A percentile compares a stretch with the other conserved stretches of the same genome.
Conservation (phyloP, 352 stramenopile species). For the Pythium guiyangense region DNA sequence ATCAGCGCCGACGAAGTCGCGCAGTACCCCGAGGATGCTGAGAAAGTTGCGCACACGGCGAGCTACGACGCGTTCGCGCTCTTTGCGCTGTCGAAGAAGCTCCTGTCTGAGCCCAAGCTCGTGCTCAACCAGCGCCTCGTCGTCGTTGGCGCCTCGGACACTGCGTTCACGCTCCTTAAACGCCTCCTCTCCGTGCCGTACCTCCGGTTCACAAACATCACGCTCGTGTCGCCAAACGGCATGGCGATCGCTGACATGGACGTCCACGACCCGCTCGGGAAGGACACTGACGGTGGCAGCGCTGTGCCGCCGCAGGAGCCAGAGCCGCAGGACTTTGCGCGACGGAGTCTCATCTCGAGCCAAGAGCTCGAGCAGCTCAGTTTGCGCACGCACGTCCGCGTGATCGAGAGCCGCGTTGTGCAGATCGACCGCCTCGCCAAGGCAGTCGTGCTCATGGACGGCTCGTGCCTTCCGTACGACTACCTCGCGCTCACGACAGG, state of each 20-base stretch:
- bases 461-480: constrained; percentile 82
- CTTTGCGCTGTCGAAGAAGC: constrained; percentile 81
- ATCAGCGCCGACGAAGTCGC: constrained; percentile 40
- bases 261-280: constrained; percentile 7
- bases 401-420: constrained; percentile 58
- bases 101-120: constrained; percentile 86
- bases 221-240: constrained; percentile 75
- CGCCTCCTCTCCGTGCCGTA: constrained; percentile 77
- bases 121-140: constrained; percentile 82
- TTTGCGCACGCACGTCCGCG: constrained; percentile 51
- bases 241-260: constrained; percentile 35
- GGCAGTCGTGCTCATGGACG: constrained; percentile 76
- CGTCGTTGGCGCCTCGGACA: constrained; percentile 78
- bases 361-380: constrained; percentile 54
- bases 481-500: constrained; percentile 74
- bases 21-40: constrained; percentile 42
- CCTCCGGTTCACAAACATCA: constrained; percentile 82
- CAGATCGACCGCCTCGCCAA: constrained; percentile 64
- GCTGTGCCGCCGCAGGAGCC: constrained; percentile 5
- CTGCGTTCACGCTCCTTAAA: constrained; percentile 74
- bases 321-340: constrained; percentile 38
- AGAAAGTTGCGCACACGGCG: constrained; percentile 12
- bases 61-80: constrained; percentile 51
- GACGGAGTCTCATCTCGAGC: constrained; percentile 35
- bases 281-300: too few relatives aligned